Percentiles rank a stretch among this genome's conserved stretches.
Conservation (phyloP, 2,329 filamentous ascomycete species). For the Coniochaeta ligniaria region DNA sequence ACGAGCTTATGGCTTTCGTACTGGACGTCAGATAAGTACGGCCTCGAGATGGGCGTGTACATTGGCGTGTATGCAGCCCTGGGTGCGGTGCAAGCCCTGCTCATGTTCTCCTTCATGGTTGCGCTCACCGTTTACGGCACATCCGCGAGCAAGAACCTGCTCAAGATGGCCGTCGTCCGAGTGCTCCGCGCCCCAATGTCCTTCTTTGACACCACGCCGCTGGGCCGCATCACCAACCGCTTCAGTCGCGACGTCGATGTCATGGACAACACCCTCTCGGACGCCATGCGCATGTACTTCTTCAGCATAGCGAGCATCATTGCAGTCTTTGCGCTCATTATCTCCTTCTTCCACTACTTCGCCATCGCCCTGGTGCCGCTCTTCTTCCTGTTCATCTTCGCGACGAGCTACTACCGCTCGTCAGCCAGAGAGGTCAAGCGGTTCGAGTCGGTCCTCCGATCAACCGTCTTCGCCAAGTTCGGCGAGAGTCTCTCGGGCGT, state of each 20-base stretch:
- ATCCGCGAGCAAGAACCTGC: slow-evolving; percentile 71
- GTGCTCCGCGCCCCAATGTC: slow-evolving; percentile 72
- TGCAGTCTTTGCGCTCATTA: slow-evolving; percentile 81
- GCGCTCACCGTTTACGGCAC: slow-evolving; percentile 74
- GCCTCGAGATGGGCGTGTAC: slow-evolving; percentile 60
- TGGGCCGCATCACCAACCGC: slow-evolving; percentile 91
- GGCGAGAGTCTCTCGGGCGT: slow-evolving; percentile 80
- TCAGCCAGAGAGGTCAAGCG: slow-evolving; percentile 93
- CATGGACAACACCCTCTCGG: slow-evolving; percentile 88
- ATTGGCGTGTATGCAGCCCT: slow-evolving; percentile 67
- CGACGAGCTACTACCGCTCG: slow-evolving; percentile 79
- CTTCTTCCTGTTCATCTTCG: slow-evolving; percentile 70
- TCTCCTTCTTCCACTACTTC: slow-evolving; percentile 93
- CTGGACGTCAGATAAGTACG: slow-evolving; percentile 79
- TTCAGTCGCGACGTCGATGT: slow-evolving; percentile 94
- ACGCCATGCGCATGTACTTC: slow-evolving; percentile 89
- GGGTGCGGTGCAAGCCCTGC: slow-evolving; percentile 60
- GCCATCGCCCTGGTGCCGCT: slow-evolving; percentile 55
- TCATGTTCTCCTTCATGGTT: slow-evolving; percentile 78
- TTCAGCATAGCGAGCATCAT: slow-evolving; percentile 76
- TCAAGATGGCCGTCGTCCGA: slow-evolving; percentile 70
- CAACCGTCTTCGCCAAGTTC: slow-evolving; percentile 84
- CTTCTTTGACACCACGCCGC: slow-evolving; percentile 94
- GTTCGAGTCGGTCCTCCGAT: slow-evolving; percentile 83
- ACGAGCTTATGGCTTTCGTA: slow-evolving; percentile 91